Conservation (phyloP, 2,329 filamentous ascomycete species). For the Pseudocercospora fijiensis region DNA sequence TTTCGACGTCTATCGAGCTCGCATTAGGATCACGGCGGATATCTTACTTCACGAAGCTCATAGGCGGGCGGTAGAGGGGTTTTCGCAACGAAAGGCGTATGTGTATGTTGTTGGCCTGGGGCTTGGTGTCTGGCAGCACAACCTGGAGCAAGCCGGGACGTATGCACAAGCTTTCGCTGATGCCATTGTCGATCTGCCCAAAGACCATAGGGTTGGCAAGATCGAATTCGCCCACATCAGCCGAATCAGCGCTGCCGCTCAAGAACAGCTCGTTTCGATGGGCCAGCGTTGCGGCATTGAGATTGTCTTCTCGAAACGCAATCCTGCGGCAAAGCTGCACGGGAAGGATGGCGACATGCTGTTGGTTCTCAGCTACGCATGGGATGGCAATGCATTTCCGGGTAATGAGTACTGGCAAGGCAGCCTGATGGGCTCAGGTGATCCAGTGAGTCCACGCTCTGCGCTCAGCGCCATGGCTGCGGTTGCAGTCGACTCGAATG, state of each 20-base stretch:
- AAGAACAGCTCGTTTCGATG: constrained; percentile 12
- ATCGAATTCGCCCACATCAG: constrained; percentile 37
- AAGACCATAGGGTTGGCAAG: constrained; percentile 24
- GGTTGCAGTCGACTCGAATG: neutral
- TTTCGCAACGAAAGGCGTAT: constrained; percentile 26
- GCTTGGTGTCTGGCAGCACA: constrained; percentile 37
- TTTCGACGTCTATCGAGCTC: constrained; percentile 29
- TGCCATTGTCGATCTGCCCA: constrained; percentile 24
- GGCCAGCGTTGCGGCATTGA: constrained; percentile 24
- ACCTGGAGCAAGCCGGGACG: constrained; percentile 23
- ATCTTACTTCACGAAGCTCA: constrained; percentile 36
- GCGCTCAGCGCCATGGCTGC: neutral
- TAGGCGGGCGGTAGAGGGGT: constrained; percentile 25
- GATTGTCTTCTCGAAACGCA: constrained; percentile 32
- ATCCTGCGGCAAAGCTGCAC: constrained; percentile 34
- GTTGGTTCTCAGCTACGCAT: constrained; percentile 38
- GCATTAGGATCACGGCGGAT: constrained; percentile 35
- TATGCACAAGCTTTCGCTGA: constrained; percentile 33
- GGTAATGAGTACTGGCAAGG: constrained; percentile 40
- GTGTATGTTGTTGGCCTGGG: constrained; percentile 38
- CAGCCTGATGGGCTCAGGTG: constrained; percentile 30
- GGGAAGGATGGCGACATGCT: constrained; percentile 21
- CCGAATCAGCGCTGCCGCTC: constrained; percentile 11
- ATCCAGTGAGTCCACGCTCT: constrained; percentile 12
- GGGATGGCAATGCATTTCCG: constrained; percentile 39